Evolutionary conservation across 1,284 basidiomycete genomes (phyloP), one percentile per base, ranked within the genome.

Genomic region (Leucoagaricus sp.): DNA sequence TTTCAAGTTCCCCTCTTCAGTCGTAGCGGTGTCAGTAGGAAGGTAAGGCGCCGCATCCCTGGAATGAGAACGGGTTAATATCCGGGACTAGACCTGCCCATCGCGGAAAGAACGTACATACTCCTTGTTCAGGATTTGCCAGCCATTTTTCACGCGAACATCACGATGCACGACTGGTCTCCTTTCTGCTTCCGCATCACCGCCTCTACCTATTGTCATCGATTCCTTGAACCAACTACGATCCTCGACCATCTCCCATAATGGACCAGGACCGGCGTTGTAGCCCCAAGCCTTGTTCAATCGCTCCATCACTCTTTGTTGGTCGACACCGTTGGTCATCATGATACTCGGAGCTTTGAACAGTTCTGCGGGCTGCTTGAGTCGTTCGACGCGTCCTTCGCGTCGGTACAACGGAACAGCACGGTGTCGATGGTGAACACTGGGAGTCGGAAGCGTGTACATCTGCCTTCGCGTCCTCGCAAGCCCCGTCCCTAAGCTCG

Each of bases 181-280:
- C 25, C 82, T 74, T 41, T 67, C 72, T 12, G 67, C 71, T 61
- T 87, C 85, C 7, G 62, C 63, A 57, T 74, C 74, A 17, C 71
- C 61, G 31, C 73, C 69, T 3, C 34, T 49, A 12, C 55, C 49
- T 3, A 47, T 4, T 9, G 26, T 21, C 17, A 17, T 28, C 15
- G 80, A 77, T 66, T 93, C 91, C 64, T 89, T 91, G 67, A 78
- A 91, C 82, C 87, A 93, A 0, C 80, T 82, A 50, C 87, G 69
- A 63, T 94, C 91, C 64, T 93, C 88, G 41, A 82, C 70, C 33
- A 91, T 68, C 53, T 89, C 82, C 85, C 87, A 91, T 4, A 87
- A 64, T 4, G 89, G 89, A 0, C 91, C 91, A 7, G 81, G 69
- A 1, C 89, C 87, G 17, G 89, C 79, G 63, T 89, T 89, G 63